Base-by-base conservation (phyloP, 306 rosid species). In the Rosa persica region DNA sequence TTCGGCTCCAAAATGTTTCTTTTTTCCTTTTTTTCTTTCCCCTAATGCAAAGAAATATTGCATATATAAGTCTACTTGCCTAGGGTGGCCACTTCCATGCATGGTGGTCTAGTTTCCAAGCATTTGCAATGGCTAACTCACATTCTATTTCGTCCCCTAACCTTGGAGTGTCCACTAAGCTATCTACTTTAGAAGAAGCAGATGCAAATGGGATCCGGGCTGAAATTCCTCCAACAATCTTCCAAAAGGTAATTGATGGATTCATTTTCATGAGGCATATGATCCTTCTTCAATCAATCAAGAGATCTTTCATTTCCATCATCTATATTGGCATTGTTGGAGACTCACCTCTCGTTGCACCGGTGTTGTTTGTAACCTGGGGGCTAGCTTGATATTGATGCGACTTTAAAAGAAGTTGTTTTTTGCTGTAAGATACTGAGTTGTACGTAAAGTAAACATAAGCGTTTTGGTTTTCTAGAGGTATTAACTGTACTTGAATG, bases 101-200 rank as follows among this genome's bases (percentile, higher is more conserved):
- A 54, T 22, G 10, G 36, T 43, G 62, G 42, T 64, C 55, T 60
- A n/a, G 62, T 74, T 78, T 78, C 66, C 38, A 17, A 76, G 66
- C 57, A 46, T 73, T 12, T 46, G 78, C 43, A 74, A 81, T 81
- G 88, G 71, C 82, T 81, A 72, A 79, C 81, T 86, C 90, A 75
- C 67, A 68, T 34, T 76, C 89, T 67, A 78, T 60, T 76, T 49
- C 81, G 39, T 62, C 78, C 48, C 79, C 72, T 34, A 82, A 67
- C 72, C 69, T 81, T 76, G 87, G 66, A 25, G 73, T 75, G 22
- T 36, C 81, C 30, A 16, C 55, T 57, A 77, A 75, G 55, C 78
- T 73, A n/a, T 73, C 74, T 43, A 0, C 27, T 3, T 47, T 39
- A 55, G 80, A 73, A 78, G 89, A 70, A 83, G 75, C 70, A 65